A percentile compares a stretch with the other conserved stretches of the same genome.
These are phyloP conservation scores for Raphanus sativus DNA, from an alignment of 345 rosid genomes.

Conservation along the genomic window DNA sequence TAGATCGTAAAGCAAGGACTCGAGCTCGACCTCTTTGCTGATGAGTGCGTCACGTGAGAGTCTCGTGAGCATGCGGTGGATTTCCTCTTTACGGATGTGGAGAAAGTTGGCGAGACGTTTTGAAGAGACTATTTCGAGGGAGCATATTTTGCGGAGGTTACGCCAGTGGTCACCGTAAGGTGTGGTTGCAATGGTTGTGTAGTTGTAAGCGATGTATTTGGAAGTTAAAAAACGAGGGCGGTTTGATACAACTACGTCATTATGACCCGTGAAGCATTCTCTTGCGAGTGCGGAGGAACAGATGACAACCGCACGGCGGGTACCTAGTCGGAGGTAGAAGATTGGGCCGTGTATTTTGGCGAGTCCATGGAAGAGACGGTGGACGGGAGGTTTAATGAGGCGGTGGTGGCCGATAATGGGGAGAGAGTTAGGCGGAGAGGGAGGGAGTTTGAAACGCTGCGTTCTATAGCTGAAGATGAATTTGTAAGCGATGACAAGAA, in stretches of 20 bases:
- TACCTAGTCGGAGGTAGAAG: slow-evolving; percentile 45
- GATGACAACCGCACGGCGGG: slow-evolving; percentile 38
- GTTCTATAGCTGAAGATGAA: slow-evolving; percentile 13
- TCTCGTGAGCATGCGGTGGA: slow-evolving; percentile 15
- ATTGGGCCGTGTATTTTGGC: slow-evolving; percentile 43
- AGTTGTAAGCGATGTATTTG: slow-evolving; percentile 47
- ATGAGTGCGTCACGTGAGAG: slow-evolving; percentile 5
- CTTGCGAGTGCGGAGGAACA: slow-evolving; percentile 46
- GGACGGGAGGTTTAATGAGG: slow-evolving; percentile 45
- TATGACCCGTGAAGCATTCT: slow-evolving; percentile 53
- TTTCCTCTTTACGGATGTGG: slow-evolving; percentile 11
- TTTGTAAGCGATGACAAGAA: slow-evolving; percentile 26
- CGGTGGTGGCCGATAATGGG: slow-evolving; percentile 57
- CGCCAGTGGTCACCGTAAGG: slow-evolving; percentile 70
- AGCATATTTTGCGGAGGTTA: slow-evolving; percentile 46
- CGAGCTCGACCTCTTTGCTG: slow-evolving; percentile 18
- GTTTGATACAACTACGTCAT: slow-evolving; percentile 52
- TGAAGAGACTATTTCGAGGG: slow-evolving; percentile 29
- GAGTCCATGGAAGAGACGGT: slow-evolving; percentile 35
- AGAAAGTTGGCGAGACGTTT: slow-evolving; percentile 20
- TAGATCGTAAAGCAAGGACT: slow-evolving; percentile 11
- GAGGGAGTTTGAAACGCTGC: slow-evolving; percentile 30
- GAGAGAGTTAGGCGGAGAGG: slow-evolving; percentile 46
- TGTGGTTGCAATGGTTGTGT: slow-evolving; percentile 33
- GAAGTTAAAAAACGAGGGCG: slow-evolving; percentile 46